These are phyloP conservation scores for Fusarium siculi DNA, from an alignment of 2,329 filamentous ascomycete genomes.

Conservation along the genomic window DNA sequence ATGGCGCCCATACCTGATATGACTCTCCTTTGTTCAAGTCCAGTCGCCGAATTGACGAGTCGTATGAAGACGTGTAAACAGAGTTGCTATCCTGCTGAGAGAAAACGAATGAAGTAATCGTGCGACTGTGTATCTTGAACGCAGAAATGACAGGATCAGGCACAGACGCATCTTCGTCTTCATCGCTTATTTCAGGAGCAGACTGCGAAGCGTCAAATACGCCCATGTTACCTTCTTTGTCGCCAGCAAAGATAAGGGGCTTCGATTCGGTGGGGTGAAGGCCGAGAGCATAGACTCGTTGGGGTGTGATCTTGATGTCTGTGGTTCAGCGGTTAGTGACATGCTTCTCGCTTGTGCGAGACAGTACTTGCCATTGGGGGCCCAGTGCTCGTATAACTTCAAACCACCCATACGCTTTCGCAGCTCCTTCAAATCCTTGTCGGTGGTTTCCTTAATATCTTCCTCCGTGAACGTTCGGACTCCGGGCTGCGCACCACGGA, in stretches of 20 bases:
- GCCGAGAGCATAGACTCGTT: slow-evolving; percentile 85
- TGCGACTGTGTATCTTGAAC: slow-evolving; percentile 89
- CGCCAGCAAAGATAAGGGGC: slow-evolving; percentile 89
- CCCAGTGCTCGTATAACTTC: slow-evolving; percentile 84
- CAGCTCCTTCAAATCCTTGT: slow-evolving; percentile 78
- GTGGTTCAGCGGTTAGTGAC: background rate
- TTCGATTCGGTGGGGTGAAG: slow-evolving; percentile 92
- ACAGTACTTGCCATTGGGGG: slow-evolving; percentile 73
- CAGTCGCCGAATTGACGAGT: slow-evolving; percentile 88
- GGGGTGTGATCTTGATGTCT: slow-evolving; percentile 93
- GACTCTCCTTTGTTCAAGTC: slow-evolving; percentile 85
- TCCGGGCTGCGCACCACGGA: slow-evolving; percentile 79
- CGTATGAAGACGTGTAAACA: slow-evolving; percentile 89
- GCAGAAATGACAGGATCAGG: slow-evolving; percentile 84
- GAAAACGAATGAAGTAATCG: slow-evolving; percentile 87
- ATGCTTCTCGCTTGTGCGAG: no score
- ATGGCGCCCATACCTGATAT: slow-evolving; percentile 82
- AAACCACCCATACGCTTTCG: slow-evolving; percentile 81
- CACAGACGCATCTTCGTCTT: slow-evolving; percentile 74
- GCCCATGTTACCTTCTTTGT: slow-evolving; percentile 91
- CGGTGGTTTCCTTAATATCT: slow-evolving; percentile 81
- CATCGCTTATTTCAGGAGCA: slow-evolving; percentile 67
- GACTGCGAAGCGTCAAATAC: slow-evolving; percentile 89
- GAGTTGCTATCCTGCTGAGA: slow-evolving; percentile 77
- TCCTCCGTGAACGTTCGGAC: slow-evolving; percentile 87